Conservation (phyloP, 75 land plant species). For the Cryptomeria japonica region DNA sequence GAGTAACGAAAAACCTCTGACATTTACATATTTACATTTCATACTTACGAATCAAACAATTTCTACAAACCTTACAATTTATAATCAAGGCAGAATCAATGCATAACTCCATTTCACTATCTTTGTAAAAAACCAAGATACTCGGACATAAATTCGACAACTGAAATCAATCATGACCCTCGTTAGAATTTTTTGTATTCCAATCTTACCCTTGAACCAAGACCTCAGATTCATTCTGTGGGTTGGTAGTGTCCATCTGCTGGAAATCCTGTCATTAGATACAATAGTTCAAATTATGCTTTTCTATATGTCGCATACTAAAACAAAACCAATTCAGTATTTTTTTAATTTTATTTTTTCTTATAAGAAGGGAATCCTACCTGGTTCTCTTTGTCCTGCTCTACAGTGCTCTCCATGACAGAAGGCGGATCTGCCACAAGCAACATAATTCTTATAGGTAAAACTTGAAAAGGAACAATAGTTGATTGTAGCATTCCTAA, state of each 20-base stretch:
- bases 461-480: neutral
- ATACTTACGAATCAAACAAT: neutral
- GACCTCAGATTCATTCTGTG: neutral
- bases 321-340: neutral
- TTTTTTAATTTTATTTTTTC: too few species aligned
- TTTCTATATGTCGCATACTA: neutral
- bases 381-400: conserved; percentile 10
- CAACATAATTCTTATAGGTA: conserved; percentile 7
- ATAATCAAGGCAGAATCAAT: neutral
- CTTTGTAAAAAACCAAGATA: neutral
- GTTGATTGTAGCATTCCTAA: conserved; percentile 1
- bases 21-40: conserved; percentile 7
- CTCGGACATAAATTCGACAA: neutral
- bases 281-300: neutral
- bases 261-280: conserved; percentile 4
- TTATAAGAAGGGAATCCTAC: neutral
- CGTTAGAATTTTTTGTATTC: neutral
- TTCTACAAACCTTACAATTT: neutral
- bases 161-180: conserved; percentile 4
- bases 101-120: neutral
- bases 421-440: conserved; percentile 12
- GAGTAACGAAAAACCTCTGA: neutral
- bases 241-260: conserved; percentile 1
- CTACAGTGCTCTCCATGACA: neutral
- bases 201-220: conserved; percentile 8